Base-by-base conservation (phyloP, 768 basidiomycete species). In the Kwoniella sp. region DNA sequence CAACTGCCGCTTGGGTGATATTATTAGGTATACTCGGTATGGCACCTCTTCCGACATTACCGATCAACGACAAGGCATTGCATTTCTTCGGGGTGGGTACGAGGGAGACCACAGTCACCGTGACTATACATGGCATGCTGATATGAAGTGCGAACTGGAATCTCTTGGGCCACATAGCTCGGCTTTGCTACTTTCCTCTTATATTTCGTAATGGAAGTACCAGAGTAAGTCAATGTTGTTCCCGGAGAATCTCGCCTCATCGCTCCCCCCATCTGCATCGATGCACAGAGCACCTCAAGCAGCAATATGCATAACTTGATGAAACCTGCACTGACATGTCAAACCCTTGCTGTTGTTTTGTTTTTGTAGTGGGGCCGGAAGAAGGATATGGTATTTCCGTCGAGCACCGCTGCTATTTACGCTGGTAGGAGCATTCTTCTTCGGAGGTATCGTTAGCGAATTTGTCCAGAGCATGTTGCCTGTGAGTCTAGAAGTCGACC, bases 171-270 rank as follows among this genome's bases (percentile, higher is more conserved):
- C n/a, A n/a, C n/a, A 54, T 50, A 76, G 70, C 64, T 79, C 56
- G 78, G 77, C 17, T 75, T 77, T 47, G 78, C 78, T 21, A 77
- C 77, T 0, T 77, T 77, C 49, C 58, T 77, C 17, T 47, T 79
- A 24, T 79, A 79, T 64, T 79, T 76, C 51, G 57, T 77, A n/a
- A 65, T 79, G 13, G 72, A 77, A 26, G 78, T 79, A 2, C 78
- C 78, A 61, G 78, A 77, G 73, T 79, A 52, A 30, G 77, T 71
- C 44, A 27, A 17, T 1, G 17, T 46, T 61, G 56, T 19, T 27
- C 55, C n/a, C n/a, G n/a, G n/a, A n/a, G n/a, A n/a, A n/a, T n/a
- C n/a, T n/a, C n/a, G n/a, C n/a, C n/a, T n/a, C n/a, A n/a, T n/a
- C n/a, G n/a, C n/a, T n/a, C n/a, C n/a, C n/a, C n/a, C n/a, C n/a